Base-by-base conservation (phyloP, 2,329 filamentous ascomycete genomes). In the Bipolaris cookei region DNA sequence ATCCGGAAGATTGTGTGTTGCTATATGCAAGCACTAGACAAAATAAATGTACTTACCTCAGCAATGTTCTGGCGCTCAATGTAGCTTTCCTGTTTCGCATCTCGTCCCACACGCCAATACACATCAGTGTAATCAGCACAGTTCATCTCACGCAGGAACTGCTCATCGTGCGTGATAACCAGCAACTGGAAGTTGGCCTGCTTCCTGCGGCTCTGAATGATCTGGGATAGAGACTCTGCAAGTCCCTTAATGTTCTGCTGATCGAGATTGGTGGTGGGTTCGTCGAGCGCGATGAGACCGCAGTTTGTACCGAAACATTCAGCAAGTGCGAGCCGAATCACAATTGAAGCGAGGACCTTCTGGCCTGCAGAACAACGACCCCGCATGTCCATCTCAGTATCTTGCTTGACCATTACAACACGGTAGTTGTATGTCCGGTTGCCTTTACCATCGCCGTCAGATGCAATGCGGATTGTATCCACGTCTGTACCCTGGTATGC, bases 361-460 rank as follows among this genome's bases (percentile, higher is more conserved):
- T 99, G 95, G 3, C 95, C 95, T 1, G 95, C 95, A 65, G 91
- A 96, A 82, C 95, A 99, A 53, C 95, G 91, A 1, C 95, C 96
- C 61, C 95, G 91, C 95, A 99, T 99, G 79, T 99, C 95, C 92
- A 99, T 97, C 77, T 99, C 95, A 0, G 90, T 91, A 71, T 96
- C 92, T 74, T 94, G 90, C 80, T 99, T 99, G 67, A 97, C 88
- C 95, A 99, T 99, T 77, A 91, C 93, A 5, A 99, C 81, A 44
- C 95, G 91, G 81, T 99, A 99, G 79, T 99, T 98, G 84, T 98
- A 98, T 61, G 84, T 90, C 69, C 91, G 88, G 70, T 91, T 92
- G 50, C 86, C 88, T 54, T 86, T 86, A 38, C 82, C 82, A 74
- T 98, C 95, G 67, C 88, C 89, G 77, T 98, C 94, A 16, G 93